Base-by-base conservation (phyloP, 192 early-diverging fungal species). In the Umbelopsis vinacea region DNA sequence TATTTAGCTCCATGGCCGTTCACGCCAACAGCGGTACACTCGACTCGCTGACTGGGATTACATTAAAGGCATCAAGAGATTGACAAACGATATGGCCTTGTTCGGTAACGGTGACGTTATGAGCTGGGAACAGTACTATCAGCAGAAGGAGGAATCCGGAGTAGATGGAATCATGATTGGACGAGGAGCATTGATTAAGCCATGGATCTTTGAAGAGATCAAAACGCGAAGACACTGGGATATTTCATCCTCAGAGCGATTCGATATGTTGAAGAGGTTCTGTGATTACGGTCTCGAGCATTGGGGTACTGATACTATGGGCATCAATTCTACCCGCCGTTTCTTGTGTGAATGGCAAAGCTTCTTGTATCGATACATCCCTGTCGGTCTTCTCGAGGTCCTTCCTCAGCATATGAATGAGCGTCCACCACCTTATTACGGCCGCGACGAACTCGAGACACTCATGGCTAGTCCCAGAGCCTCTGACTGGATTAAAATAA, bases 151-250 rank as follows among this genome's bases (percentile, higher is more conserved):
- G 46, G 73, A 84, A 9, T 71, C 81, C 46, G 83, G 86, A 43
- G 86, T 91, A 2, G 93, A 95, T 72, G 96, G 95, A 8, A 77
- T 95, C 19, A 96, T 99, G 96, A 90, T 99, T 71, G 96, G 91
- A 5, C 88, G 97, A 37, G 77, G 76, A 54, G 95, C 94, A 6
- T 80, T 97, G 60, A 94, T 98, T 73, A 99, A 99, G 85, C 97
- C 97, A 5, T 99, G 97, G 97, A 87, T 99, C 2, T 98, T 99
- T 79, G 88, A 86, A 4, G 97, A 99, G 75, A 97, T 99, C 72
- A 89, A 93, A 70, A 89, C 92, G 45, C 87, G 90, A 53, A 80
- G 88, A 17, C 86, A 94, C 67, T 97, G 92, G 90, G 97, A 99
- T 73, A 99, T 99, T 68, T 91, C 90, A 33, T 87, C 93, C 1